Base-by-base conservation (phyloP, 306 rosid genomes). In the Comarum palustre region DNA sequence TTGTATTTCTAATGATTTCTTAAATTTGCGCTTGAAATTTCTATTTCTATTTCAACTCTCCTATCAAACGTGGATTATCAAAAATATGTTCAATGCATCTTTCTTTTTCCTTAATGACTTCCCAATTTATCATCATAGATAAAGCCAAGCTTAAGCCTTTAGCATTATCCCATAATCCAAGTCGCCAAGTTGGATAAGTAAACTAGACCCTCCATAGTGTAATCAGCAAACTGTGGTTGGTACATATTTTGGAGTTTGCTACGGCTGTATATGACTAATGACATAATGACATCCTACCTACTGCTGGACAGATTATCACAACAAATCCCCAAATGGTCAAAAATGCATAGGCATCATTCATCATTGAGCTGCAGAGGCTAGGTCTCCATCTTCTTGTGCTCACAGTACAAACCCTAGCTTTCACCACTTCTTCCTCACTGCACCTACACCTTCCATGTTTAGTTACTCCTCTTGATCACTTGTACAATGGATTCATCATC, bases 281-380 rank as follows among this genome's bases (percentile, higher is more conserved):
- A 69, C 25, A 4, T n/a, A 32, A 36, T 14, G 74, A 71, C 66
- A 71, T 38, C 8, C 39, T 16, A 54, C 38, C 74, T 22, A 54
- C 74, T 20, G 1, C 11, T 4, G 8, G n/a, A 34, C 25, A 32
- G 7, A 29, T 15, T n/a, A n/a, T n/a, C 0, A 14, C 20, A 29
- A 31, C 41, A 6, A 6, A 29, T 7, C 20, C 10, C 10, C 65
- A 27, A 14, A 59, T 14, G 43, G 66, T 32, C 66, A 32, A 61
- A 61, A 61, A 61, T 61, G n/a, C 24, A 6, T 32, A 0, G 22
- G 32, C 22, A 31, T 32, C 66, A 15, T 31, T 61, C 42, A 61
- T 65, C n/a, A 41, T 41, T 14, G 34, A 41, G 52, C 31, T 64
- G 3, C 29, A n/a, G 31, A 27, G 4, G 42, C 42, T 39, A 8